Base-by-base conservation (phyloP, 169 alveolate genomes). In the Plasmodium adleri region DNA sequence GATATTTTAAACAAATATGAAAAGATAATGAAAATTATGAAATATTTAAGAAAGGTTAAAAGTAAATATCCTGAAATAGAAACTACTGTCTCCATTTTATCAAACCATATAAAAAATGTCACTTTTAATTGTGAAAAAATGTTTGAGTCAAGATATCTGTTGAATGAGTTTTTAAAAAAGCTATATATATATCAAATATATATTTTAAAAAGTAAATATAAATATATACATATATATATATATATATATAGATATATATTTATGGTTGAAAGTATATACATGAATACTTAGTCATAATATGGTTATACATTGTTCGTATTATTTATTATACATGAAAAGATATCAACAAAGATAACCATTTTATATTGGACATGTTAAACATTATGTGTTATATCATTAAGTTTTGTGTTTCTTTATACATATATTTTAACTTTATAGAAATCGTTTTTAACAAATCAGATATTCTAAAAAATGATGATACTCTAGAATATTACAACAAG, bases 81-180 rank as follows among this genome's bases (percentile, higher is more conserved):
- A 66, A 32, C 89, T n/a, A 59, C 56, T 20, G 76, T 78, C 22
- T 78, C 89, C 22, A 78, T 78, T 49, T 49, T 78, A n/a, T 78
- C 89, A 22, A 78, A 17, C 54, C 75, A 78, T 52, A 50, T 78
- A 64, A 78, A 78, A 78, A 78, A 78, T 78, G 78, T 78, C 3
- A 78, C 89, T 2, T 78, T 78, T 47, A 78, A 78, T 17, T 78
- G 89, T 24, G 89, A 78, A 45, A 78, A 78, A 66, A 78, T 78
- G 89, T 78, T 78, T 52, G n/a, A 64, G 22, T 64, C 89, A 2
- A 78, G 89, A 78, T 60, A 49, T 3, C 67, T 43, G 47, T 22
- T 78, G 60, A 78, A 78, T 78, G 89, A 66, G 2, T 78, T 78
- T 58, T 17, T 78, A 43, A 78, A 78, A 66, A 78, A 78, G 54